Conservation (phyloP, 2,329 filamentous ascomycete species). For the Penicillium psychrosexuale region DNA sequence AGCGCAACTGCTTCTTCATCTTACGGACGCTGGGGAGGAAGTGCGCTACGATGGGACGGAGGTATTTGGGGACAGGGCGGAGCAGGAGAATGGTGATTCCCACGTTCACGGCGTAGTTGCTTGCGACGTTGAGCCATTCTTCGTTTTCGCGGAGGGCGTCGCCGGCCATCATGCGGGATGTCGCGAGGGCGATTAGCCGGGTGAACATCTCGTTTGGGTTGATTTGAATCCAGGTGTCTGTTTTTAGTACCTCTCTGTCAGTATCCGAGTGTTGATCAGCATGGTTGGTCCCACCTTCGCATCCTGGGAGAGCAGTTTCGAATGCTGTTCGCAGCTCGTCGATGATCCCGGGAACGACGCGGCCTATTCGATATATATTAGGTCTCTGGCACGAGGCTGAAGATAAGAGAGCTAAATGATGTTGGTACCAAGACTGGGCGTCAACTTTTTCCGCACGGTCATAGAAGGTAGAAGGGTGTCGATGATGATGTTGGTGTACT, state of each 20-base stretch:
- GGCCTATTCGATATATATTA: constrained; percentile 15
- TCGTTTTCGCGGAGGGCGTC: constrained; percentile 36
- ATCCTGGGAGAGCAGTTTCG: constrained; percentile 21
- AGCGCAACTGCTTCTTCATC: constrained; percentile 30
- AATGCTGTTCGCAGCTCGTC: constrained; percentile 29
- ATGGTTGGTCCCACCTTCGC: constrained; percentile 16
- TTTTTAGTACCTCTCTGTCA: background rate
- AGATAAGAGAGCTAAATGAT: background rate
- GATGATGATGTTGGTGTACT: constrained; percentile 28
- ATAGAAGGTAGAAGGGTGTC: constrained; percentile 23
- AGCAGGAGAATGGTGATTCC: constrained; percentile 33
- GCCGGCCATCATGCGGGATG: constrained; percentile 43
- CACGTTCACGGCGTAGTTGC: constrained; percentile 36
- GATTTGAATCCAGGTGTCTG: constrained; percentile 25
- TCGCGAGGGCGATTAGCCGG: constrained; percentile 39
- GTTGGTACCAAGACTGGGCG: constrained; percentile 22
- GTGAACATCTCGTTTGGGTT: constrained; percentile 29
- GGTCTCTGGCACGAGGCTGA: background rate
- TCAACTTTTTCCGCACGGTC: constrained; percentile 26
- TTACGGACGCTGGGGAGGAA: constrained; percentile 36
- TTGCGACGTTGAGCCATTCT: constrained; percentile 38
- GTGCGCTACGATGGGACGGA: constrained; percentile 34
- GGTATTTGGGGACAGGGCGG: constrained; percentile 33
- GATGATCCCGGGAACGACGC: constrained; percentile 25
- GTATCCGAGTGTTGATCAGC: background rate